A percentile compares a stretch with the other conserved stretches of the same genome.
These are phyloP conservation scores for Boletus reticuloceps DNA, from an alignment of 768 basidiomycete species.

Conservation along the genomic window DNA sequence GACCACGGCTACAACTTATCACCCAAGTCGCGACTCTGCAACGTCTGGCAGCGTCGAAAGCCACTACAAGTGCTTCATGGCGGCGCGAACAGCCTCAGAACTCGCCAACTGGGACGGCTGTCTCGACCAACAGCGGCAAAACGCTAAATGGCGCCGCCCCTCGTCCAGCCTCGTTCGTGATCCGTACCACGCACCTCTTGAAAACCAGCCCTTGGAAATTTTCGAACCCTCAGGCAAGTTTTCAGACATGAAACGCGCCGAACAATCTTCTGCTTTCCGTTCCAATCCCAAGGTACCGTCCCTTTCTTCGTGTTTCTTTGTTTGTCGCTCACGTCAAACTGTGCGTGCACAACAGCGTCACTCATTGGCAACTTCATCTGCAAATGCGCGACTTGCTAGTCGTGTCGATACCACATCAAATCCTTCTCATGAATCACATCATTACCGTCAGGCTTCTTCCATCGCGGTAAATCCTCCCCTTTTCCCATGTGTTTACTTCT, in stretches of 20 bases:
- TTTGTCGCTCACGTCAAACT: slow-evolving; percentile 3
- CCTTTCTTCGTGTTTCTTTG: neutral
- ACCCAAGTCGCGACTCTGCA: neutral
- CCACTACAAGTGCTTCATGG: slow-evolving; percentile 7
- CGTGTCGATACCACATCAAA: slow-evolving; percentile 12
- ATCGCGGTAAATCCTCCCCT: slow-evolving; percentile 11
- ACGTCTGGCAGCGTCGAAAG: neutral
- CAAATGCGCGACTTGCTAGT: slow-evolving; percentile 1
- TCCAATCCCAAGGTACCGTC: slow-evolving; percentile 12
- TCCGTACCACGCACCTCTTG: slow-evolving; percentile 3
- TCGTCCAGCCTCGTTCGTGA: slow-evolving; percentile 12
- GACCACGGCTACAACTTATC: slow-evolving; percentile 1
- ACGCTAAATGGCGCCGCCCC: slow-evolving; percentile 7
- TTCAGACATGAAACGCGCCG: slow-evolving; percentile 7
- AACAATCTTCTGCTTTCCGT: neutral
- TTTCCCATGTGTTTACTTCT: neutral
- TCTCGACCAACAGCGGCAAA: slow-evolving; percentile 9
- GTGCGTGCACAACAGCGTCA: slow-evolving; percentile 9
- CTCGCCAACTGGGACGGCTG: slow-evolving; percentile 16
- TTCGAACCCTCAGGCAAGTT: neutral
- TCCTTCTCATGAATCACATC: neutral
- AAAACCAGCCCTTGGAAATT: neutral
- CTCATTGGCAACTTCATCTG: neutral
- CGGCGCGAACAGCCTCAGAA: slow-evolving; percentile 12
- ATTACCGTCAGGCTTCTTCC: slow-evolving; percentile 2